These are phyloP conservation scores for Leucocoprinus sp. DNA, from an alignment of 768 basidiomycete genomes.

Conservation along the genomic window DNA sequence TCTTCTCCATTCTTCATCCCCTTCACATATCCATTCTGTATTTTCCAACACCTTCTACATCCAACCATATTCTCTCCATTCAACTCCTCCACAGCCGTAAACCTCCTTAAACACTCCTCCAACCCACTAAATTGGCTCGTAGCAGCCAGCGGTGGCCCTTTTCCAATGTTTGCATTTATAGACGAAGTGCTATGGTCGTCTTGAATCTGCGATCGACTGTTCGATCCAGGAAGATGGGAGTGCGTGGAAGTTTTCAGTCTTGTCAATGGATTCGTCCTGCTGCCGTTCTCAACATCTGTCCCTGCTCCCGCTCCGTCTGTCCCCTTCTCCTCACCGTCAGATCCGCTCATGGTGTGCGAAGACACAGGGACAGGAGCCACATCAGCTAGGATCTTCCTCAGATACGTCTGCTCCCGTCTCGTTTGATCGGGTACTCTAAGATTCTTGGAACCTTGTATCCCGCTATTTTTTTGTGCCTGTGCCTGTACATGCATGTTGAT, in stretches of 20 bases:
- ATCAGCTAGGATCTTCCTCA: constrained; percentile 63
- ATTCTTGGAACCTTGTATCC: constrained; percentile 28
- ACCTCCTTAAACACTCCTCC: constrained; percentile 78
- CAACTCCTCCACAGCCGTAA: constrained; percentile 88
- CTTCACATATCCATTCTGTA: constrained; percentile 49
- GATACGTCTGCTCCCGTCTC: constrained; percentile 53
- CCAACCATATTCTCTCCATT: constrained; percentile 95
- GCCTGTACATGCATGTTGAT: constrained; percentile 13
- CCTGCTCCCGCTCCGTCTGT: constrained; percentile 13
- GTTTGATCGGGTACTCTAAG: constrained; percentile 48
- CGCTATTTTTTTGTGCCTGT: constrained; percentile 6
- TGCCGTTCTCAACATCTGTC: constrained; percentile 8
- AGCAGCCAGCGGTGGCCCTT: constrained; percentile 33
- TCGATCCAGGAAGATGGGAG: constrained; percentile 1
- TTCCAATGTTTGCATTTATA: constrained; percentile 11
- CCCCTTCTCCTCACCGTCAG: neutral
- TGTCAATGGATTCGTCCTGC: constrained; percentile 14
- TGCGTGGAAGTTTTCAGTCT: constrained; percentile 3
- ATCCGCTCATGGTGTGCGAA: constrained; percentile 26
- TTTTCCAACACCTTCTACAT: constrained; percentile 92
- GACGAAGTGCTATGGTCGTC: constrained; percentile 10
- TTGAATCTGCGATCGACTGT: neutral
- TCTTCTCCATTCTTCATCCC: constrained; percentile 21
- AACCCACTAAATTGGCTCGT: constrained; percentile 46
- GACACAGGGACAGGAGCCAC: constrained; percentile 25